Percentiles rank a stretch among this genome's conserved stretches.
Evolutionary conservation across 108 stramenopile species (phyloP).

Genomic region (Nitzschia putrida): DNA sequence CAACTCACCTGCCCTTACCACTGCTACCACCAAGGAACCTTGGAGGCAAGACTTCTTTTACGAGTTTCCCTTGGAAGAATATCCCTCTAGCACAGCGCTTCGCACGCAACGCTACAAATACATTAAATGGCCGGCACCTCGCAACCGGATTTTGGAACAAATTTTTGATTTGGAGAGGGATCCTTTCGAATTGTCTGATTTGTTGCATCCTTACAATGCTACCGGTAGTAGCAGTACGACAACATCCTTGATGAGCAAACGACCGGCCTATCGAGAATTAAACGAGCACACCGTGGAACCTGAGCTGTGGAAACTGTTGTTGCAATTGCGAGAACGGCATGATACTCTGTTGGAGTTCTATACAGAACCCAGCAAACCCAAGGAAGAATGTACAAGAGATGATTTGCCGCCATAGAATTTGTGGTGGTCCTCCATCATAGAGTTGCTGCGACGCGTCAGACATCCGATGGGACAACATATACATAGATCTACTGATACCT

Average conservation of each 20-base stretch:
- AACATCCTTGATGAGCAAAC: neutral
- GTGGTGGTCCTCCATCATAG: too few species aligned
- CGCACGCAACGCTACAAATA: conserved; percentile 64
- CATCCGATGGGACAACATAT: too few species aligned
- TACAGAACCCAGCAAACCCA: neutral
- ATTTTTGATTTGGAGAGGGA: conserved; percentile 57
- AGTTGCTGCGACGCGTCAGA: too few species aligned
- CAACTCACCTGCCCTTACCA: conserved; percentile 9
- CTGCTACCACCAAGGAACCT: neutral
- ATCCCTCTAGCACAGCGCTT: conserved; percentile 54
- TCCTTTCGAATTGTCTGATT: conserved; percentile 54
- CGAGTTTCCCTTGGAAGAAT: conserved; percentile 52
- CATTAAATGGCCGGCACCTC: conserved; percentile 52
- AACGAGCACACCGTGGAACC: neutral
- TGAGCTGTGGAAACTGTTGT: neutral
- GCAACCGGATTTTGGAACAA: conserved; percentile 45
- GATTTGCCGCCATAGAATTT: neutral
- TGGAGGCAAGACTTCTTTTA: conserved; percentile 72
- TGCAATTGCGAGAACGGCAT: neutral
- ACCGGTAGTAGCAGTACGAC: neutral
- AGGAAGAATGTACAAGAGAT: neutral
- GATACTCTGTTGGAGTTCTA: neutral
- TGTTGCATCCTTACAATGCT: neutral
- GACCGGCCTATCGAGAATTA: neutral
- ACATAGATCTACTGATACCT: too few species aligned